A percentile compares a stretch with the other conserved stretches of the same genome.
phyloP scores from a whole-genome alignment of 805 yeast species.

The Lachancea quebecensis region DNA sequence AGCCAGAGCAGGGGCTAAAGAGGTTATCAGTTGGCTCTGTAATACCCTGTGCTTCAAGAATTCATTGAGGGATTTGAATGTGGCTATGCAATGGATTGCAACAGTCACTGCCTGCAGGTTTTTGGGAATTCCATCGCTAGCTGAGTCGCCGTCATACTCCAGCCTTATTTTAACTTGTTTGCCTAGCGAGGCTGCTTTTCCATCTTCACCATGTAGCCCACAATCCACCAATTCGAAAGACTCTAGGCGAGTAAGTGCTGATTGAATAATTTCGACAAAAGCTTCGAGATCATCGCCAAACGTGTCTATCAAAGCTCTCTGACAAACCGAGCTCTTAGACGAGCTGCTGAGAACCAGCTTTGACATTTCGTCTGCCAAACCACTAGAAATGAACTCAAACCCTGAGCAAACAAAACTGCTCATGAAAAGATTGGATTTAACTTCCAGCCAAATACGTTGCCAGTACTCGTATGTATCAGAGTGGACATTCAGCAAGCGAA shows the following conservation, averaged over 20 bases:
- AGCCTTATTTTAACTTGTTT: constrained; percentile 62
- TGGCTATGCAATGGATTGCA: constrained; percentile 48
- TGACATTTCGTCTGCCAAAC: constrained; percentile 37
- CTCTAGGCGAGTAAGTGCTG: constrained; percentile 66
- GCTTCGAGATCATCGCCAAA: constrained; percentile 33
- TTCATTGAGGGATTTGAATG: constrained; percentile 39
- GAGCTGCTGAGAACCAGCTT: constrained; percentile 20
- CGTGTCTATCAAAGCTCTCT: constrained; percentile 39
- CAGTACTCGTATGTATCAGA: constrained; percentile 16
- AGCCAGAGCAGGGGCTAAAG: constrained; percentile 17
- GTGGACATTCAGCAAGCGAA: constrained; percentile 19
- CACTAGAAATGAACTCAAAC: constrained; percentile 68
- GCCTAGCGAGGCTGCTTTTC: constrained; percentile 56
- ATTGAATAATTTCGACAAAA: constrained; percentile 58
- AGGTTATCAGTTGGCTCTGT: constrained; percentile 21
- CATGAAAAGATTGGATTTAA: constrained; percentile 32
- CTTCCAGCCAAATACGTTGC: constrained; percentile 33
- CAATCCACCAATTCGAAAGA: constrained; percentile 52
- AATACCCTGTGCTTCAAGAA: constrained; percentile 37
- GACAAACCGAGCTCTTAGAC: constrained; percentile 31
- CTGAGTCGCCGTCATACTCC: constrained; percentile 32
- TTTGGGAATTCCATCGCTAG: constrained; percentile 21
- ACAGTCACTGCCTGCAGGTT: constrained; percentile 28
- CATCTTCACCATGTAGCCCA: constrained; percentile 34
- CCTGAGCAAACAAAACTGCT: constrained; percentile 45